Evolutionary conservation across 345 rosid species (phyloP).

Genomic region (Triadica sebifera): DNA sequence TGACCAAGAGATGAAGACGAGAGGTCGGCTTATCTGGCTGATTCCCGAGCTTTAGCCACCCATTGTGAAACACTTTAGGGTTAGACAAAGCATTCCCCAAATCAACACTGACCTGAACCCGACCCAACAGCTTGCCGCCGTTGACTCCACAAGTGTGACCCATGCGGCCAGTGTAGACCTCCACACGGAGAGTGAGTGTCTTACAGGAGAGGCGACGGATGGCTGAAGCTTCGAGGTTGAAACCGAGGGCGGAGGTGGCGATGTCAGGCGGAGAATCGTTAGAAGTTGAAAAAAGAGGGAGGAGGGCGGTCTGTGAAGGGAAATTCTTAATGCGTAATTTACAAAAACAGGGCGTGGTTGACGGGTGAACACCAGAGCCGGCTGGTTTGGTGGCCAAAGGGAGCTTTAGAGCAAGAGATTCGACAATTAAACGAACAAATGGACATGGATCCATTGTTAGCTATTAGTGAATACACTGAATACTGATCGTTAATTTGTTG

Average conservation of each 20-base stretch:
- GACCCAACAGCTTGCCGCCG: conserved; percentile 67
- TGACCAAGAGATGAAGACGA: conserved; percentile 58
- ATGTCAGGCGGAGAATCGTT: conserved; percentile 53
- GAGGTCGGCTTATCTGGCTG: conserved; percentile 51
- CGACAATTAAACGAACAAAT: conserved; percentile 74
- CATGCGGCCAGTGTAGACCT: conserved; percentile 75
- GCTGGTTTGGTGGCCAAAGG: conserved; percentile 64
- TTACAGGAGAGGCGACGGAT: conserved; percentile 66
- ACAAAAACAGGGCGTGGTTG: conserved; percentile 82
- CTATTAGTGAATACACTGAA: no score
- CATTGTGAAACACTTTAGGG: conserved; percentile 57
- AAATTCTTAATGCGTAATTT: conserved; percentile 61
- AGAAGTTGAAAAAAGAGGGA: conserved; percentile 53
- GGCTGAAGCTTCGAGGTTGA: conserved; percentile 69
- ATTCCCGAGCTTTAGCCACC: conserved; percentile 72
- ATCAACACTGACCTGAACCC: conserved; percentile 53
- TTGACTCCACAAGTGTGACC: conserved; percentile 72
- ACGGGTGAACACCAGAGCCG: conserved; percentile 69
- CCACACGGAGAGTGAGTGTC: conserved; percentile 50
- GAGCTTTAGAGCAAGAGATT: conserved; percentile 75
- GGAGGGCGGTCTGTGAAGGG: conserved; percentile 74
- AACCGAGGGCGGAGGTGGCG: conserved; percentile 62
- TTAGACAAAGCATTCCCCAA: conserved; percentile 50
- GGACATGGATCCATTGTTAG: conserved; percentile 87
- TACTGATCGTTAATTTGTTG: no score